Conservation (phyloP, 2,329 filamentous ascomycete genomes). For the Penicillium carneum region DNA sequence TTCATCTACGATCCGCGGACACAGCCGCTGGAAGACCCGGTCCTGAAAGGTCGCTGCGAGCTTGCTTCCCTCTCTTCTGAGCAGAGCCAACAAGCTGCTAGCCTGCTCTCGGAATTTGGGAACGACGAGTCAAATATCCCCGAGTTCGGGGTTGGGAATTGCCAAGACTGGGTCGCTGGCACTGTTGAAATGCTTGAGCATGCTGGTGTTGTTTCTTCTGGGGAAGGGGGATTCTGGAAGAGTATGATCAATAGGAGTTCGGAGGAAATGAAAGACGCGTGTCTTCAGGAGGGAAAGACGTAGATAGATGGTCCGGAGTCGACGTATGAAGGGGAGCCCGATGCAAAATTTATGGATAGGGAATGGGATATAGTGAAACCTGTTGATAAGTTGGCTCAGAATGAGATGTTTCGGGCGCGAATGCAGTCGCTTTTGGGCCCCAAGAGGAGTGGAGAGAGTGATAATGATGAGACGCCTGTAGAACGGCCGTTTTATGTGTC, state of each 20-base stretch:
- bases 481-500: constrained; percentile 11
- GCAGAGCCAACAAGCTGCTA: not conserved
- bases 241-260: constrained; percentile 5
- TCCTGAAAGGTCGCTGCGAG: not conserved
- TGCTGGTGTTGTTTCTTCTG: not conserved
- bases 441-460: not conserved
- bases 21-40: not conserved
- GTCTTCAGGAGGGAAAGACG: not conserved
- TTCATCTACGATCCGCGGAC: not conserved
- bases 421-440: constrained; percentile 3
- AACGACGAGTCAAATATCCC: not conserved
- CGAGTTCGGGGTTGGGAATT: constrained; percentile 8
- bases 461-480: not conserved
- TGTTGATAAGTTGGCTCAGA: constrained; percentile 9
- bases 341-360: not conserved
- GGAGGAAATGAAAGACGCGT: constrained; percentile 9
- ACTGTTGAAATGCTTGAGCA: constrained; percentile 3
- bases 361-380: not conserved
- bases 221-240: constrained; percentile 5
- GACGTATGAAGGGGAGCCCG: constrained; percentile 1
- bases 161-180: constrained; percentile 6
- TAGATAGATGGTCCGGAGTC: constrained; percentile 6
- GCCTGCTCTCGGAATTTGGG: not conserved
- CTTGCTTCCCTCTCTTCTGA: not conserved
- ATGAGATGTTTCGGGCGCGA: constrained; percentile 2